Evolutionary conservation across 2,329 filamentous ascomycete species (phyloP).

Genomic region (Beauveria caledonica): DNA sequence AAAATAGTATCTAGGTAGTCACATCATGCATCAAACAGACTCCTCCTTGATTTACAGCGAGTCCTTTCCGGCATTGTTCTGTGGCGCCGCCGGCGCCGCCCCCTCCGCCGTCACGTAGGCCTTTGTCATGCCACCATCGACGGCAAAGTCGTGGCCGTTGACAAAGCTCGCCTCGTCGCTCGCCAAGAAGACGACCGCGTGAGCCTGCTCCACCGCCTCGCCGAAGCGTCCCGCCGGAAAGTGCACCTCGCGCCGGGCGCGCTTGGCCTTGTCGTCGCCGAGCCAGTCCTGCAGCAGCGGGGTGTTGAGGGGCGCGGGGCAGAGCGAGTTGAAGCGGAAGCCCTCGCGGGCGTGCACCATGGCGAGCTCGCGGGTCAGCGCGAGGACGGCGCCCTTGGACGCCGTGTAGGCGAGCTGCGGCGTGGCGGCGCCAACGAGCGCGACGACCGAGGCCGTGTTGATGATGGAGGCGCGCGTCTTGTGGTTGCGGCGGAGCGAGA

Average conservation of each 20-base stretch:
- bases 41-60: constrained; percentile 26
- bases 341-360: constrained; percentile 87
- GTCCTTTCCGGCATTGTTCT: constrained; percentile 51
- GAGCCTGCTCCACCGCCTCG: constrained; percentile 88
- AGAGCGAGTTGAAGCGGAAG: constrained; percentile 83
- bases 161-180: constrained; percentile 86
- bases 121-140: constrained; percentile 93
- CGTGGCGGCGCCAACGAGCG: constrained; percentile 76
- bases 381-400: constrained; percentile 85
- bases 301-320: constrained; percentile 87
- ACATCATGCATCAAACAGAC: no score
- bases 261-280: constrained; percentile 76
- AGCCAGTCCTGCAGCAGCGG: constrained; percentile 90
- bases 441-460: constrained; percentile 87
- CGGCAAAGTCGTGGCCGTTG: constrained; percentile 85
- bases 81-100: constrained; percentile 42
- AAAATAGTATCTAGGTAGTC: no score
- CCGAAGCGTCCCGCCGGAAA: constrained; percentile 85
- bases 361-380: constrained; percentile 81
- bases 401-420: constrained; percentile 90
- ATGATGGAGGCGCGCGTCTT: constrained; percentile 79
- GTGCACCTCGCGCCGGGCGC: constrained; percentile 75
- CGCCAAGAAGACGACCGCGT: constrained; percentile 79
- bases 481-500: constrained; percentile 68
- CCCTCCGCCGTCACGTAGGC: constrained; percentile 71